Percentiles rank a stretch among this genome's conserved stretches.
phyloP scores from a whole-genome alignment of 129 eudicot species.

The Oenanthe sinensis region DNA sequence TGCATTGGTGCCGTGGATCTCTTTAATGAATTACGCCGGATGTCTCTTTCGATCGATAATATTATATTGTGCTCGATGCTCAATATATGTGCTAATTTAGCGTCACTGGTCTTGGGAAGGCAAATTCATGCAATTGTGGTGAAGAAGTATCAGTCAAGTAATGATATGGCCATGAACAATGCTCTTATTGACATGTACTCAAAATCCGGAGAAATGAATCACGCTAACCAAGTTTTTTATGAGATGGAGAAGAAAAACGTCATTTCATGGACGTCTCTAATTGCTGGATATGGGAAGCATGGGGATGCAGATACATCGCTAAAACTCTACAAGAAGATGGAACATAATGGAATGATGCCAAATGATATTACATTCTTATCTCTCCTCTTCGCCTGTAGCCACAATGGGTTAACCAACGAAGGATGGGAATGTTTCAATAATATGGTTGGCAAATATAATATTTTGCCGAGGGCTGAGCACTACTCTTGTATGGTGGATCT shows the following conservation, averaged over 20 bases:
- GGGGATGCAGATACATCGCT: conserved; percentile 52
- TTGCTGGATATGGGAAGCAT: conserved; percentile 53
- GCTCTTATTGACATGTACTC: conserved; percentile 74
- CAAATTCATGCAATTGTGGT: conserved; percentile 46
- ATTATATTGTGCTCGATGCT: conserved; percentile 54
- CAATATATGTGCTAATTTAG: conserved; percentile 54
- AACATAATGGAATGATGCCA: conserved; percentile 48
- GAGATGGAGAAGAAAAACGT: conserved; percentile 50
- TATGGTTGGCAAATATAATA: conserved; percentile 43
- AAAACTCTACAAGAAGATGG: conserved; percentile 42
- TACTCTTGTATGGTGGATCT: conserved; percentile 73
- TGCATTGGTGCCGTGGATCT: conserved; percentile 35
- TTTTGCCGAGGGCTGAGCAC: conserved; percentile 53
- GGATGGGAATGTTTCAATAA: conserved; percentile 38
- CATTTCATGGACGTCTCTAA: conserved; percentile 73
- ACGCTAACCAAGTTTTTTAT: conserved; percentile 36
- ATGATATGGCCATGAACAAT: conserved; percentile 48
- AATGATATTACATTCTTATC: conserved; percentile 56
- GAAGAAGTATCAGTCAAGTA: conserved; percentile 29
- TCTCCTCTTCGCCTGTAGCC: conserved; percentile 67
- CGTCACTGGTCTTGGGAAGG: conserved; percentile 44
- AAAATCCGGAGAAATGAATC: conserved; percentile 53
- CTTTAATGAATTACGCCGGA: conserved; percentile 37
- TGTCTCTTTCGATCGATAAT: conserved; percentile 28
- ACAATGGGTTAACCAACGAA: conserved; percentile 45